Evolutionary conservation across 1,139 yeast species (phyloP), one percentile per base, ranked within the genome.

Genomic region (Zygoascus meyerae): DNA sequence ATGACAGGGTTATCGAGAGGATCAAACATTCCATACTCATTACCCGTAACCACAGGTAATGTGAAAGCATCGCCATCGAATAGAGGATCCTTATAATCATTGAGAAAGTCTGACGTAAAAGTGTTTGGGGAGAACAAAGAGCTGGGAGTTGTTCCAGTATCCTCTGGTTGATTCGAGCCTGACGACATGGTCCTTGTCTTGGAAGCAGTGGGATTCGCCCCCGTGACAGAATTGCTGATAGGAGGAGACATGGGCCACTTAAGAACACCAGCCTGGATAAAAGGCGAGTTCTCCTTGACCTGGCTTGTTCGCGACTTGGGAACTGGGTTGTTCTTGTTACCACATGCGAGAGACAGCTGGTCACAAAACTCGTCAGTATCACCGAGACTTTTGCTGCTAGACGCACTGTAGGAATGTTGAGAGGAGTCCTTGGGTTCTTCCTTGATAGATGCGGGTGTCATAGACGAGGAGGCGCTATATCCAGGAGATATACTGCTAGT

Each of bases 281-380:
- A 50, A 5, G 54, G 50, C 2, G 56, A 50, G 2, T 51, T 46
- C 3, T 47, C 45, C 9, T 49, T 50, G 26, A 42, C 47, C 15
- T 48, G 34, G 18, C 45, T 34, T 9, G 34, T 36, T 26, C 28
- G 18, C 8, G 52, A 56, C 39, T 77, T 75, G 7, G 95, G 95
- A 7, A 81, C 64, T 2, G 95, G 95, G 51, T 56, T 46, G 15
- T 58, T 60, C 33, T 51, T 51, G n/a, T 82, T 82, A 14, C 96
- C 97, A 65, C 97, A 90, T 0, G 90, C 97, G 62, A 80, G 76
- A 52, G 78, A 77, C 57, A 90, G 72, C 58, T 81, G 78, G 26
- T 75, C 77, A 61, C 97, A 90, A 60, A 90, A 90, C 42, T 81
- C 82, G 32, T 60, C 66, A 32, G 53, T 40, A 33, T 42, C 41